Evolutionary conservation across 139 green algal genomes (phyloP).

Genomic region (Trebouxia sp.): DNA sequence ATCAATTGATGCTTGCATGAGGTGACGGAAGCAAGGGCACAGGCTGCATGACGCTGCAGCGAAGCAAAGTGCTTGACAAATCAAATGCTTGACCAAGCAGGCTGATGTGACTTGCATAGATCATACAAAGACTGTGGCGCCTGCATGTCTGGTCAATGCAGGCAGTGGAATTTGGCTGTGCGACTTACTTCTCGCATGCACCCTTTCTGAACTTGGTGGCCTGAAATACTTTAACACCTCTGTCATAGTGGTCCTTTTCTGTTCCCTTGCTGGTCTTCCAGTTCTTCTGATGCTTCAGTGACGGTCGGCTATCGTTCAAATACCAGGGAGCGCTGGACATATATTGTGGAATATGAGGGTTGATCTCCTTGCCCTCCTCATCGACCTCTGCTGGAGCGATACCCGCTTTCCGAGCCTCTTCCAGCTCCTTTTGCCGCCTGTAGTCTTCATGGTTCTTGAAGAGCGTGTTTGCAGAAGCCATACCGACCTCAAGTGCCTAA

Average conservation of each 20-base stretch:
- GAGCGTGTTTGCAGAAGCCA: conserved; percentile 40
- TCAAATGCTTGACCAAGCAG: no score
- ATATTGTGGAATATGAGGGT: conserved; percentile 99
- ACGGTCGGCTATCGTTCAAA: conserved; percentile 83
- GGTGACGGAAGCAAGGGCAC: no score
- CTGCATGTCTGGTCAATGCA: no score
- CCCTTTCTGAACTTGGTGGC: conserved; percentile 96
- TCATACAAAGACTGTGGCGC: no score
- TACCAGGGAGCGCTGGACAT: conserved; percentile 98
- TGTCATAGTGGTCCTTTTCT: conserved; percentile 84
- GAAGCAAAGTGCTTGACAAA: no score
- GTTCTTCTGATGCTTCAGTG: conserved; percentile 97
- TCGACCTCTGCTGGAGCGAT: conserved; percentile 69
- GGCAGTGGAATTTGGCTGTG: no score
- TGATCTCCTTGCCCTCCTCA: conserved; percentile 99
- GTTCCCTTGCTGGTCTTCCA: conserved; percentile 78
- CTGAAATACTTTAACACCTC: conserved; percentile 91
- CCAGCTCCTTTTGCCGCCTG: conserved; percentile 82
- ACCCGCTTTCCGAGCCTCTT: conserved; percentile 70
- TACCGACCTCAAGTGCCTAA: not conserved
- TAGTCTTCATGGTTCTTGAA: conserved; percentile 67
- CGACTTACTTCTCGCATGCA: conserved; percentile 96
- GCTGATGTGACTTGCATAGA: no score
- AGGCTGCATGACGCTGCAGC: no score
- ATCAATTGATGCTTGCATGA: no score